Evolutionary conservation across 129 eudicot species (phyloP), one percentile per base, ranked within the genome.

Genomic region (Kitagawia praeruptora): DNA sequence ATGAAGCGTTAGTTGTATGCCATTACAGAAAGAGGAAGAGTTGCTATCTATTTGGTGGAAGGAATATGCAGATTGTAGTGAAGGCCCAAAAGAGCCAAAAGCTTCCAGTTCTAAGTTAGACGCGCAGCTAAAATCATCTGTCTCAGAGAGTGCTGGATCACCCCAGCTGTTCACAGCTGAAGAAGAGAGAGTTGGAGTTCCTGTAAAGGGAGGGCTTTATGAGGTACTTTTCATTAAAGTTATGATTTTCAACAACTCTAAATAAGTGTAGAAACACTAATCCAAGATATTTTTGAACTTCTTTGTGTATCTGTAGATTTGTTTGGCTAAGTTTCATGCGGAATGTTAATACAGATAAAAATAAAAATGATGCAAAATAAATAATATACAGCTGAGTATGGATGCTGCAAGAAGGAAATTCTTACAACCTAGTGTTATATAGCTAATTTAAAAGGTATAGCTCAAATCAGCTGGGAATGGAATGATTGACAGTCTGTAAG

Each of bases 131-230:
- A 81, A 81, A 76, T 82, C 87, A 67, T 76, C 78, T 28, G 76
- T 88, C 39, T 40, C 73, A 70, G 92, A 86, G 49, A 81, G 61
- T 69, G 70, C 82, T 51, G 56, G 77, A 84, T 41, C 87, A 66
- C 40, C 76, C 78, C 75, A 83, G 72, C 81, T 85, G 14, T 78
- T 49, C 76, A 70, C 78, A 74, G 74, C 74, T 79, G 99, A 90
- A 74, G 97, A 95, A 85, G 97, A 95, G 78, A 87, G 97, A 85
- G 96, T 95, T 69, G 97, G 99, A 70, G 97, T 95, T 80, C 97
- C 99, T 77, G 99, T 95, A 51, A 95, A 95, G 86, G 99, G 99
- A 83, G 99, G 99, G 70, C 84, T 95, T 67, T 90, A 95, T 77
- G 99, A 95, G 97, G 99, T 92, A 73, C 74, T 51, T 51, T 69